These are phyloP conservation scores for Stachybotrys chartarum DNA, from an alignment of 2,329 filamentous ascomycete genomes.

Conservation along the genomic window DNA sequence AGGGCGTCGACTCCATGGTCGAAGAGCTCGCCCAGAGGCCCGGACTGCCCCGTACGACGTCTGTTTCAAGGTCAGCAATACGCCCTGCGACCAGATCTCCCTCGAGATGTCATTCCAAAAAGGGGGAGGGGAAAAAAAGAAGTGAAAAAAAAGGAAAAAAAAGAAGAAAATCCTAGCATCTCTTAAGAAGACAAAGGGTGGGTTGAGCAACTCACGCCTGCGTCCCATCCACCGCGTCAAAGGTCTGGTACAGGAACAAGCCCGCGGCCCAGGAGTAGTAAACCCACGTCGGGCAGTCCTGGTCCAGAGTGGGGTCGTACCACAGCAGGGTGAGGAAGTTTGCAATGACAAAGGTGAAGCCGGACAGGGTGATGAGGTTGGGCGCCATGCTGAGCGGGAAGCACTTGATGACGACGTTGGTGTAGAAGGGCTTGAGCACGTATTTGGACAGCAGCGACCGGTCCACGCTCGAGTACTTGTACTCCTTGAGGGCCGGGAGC, in stretches of 20 bases:
- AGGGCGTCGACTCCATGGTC: constrained; percentile 96
- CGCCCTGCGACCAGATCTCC: background rate
- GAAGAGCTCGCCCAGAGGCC: constrained; percentile 91
- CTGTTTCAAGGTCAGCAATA: constrained; percentile 29
- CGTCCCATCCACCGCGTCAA: constrained; percentile 91
- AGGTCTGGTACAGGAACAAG: constrained; percentile 94
- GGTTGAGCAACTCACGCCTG: constrained; percentile 62
- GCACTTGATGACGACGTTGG: constrained; percentile 83
- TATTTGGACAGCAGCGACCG: constrained; percentile 86
- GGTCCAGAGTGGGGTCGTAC: constrained; percentile 91
- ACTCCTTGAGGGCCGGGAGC: constrained; percentile 81
- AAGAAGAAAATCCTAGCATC: background rate
- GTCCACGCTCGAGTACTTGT: constrained; percentile 93
- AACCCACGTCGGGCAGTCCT: constrained; percentile 91
- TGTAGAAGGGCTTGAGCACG: constrained; percentile 96
- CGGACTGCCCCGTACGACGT: constrained; percentile 83
- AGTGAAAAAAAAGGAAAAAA: background rate
- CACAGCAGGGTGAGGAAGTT: constrained; percentile 91
- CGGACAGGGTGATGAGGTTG: constrained; percentile 80
- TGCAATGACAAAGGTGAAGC: constrained; percentile 80
- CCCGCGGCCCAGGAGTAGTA: constrained; percentile 88
- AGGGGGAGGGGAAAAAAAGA: background rate
- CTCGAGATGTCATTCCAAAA: background rate
- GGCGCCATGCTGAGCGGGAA: constrained; percentile 95
- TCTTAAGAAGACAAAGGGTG: background rate